Evolutionary conservation across 305 asterid genomes (phyloP), one percentile per base, ranked within the genome.

Genomic region (Fraxinus dipetala): DNA sequence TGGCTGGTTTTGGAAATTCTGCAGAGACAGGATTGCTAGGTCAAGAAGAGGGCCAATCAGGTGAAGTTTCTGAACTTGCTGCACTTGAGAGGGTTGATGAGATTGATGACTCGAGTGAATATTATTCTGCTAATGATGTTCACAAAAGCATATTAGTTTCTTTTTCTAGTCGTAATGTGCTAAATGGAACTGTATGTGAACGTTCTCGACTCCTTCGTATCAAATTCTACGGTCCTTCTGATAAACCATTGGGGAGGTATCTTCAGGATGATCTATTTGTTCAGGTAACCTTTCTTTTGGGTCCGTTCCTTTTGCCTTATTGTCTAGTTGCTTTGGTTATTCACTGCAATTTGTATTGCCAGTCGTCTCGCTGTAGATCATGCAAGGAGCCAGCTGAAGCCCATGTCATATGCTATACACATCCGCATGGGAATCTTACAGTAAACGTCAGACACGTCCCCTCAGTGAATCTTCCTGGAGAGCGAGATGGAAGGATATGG

Each of bases 241-340:
- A 95, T 90, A 93, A 95, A 80, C 99, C 99, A 48, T 90, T 96
- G 2, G 99, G 99, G 77, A 91, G 95, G 78, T 95, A 91, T 90
- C 96, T 96, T 76, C 91, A 84, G 86, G 94, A 91, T 83, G 94
- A 94, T 90, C 87, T 96, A 35, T 96, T 95, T 72, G 94, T 89
- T 88, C 95, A 88, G 98, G 98, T 96, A 90, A 85, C 11, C 31
- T 40, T 81, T 28, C 82, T 76, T 69, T 31, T 36, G 20, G 74
- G 36, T 16, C 76, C 0, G 26, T 77, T 75, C 38, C 45, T 6
- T 45, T 61, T 35, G 2, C 74, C 18, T 51, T 76, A n/a, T 24
- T 59, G 34, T 48, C 77, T 79, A 28, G 73, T 51, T 73, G 13
- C 63, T 72, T 76, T 4, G 59, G 78, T 36, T 72, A 32, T 74